Evolutionary conservation across 2,329 filamentous ascomycete species (phyloP).

Genomic region (Penicillium expansum): DNA sequence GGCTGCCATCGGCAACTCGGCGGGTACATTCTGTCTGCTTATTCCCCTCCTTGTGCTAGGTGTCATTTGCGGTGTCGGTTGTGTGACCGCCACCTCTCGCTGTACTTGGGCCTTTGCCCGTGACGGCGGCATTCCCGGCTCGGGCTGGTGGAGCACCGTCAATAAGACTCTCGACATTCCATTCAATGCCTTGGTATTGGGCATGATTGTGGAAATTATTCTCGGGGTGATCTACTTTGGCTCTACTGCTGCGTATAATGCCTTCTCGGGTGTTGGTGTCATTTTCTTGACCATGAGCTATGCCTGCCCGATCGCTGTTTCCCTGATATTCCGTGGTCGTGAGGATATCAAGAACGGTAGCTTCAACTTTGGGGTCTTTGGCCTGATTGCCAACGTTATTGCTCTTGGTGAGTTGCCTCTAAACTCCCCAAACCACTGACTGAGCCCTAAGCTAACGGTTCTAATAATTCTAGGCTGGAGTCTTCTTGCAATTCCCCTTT

Average conservation of each 20-base stretch:
- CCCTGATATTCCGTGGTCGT: conserved; percentile 56
- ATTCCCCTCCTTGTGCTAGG: conserved; percentile 67
- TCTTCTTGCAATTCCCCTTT: conserved; percentile 65
- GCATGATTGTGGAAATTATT: conserved; percentile 65
- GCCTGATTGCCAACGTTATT: conserved; percentile 61
- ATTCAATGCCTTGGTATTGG: conserved; percentile 64
- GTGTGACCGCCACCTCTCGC: conserved; percentile 67
- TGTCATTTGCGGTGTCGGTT: conserved; percentile 67
- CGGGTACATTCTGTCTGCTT: conserved; percentile 69
- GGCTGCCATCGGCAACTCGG: conserved; percentile 66
- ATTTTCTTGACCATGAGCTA: conserved; percentile 73
- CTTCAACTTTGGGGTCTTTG: conserved; percentile 59
- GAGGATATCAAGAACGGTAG: conserved; percentile 50
- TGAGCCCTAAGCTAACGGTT: conserved; percentile 4
- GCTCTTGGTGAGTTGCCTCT: conserved; percentile 55
- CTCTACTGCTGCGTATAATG: conserved; percentile 72
- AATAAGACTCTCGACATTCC: conserved; percentile 65
- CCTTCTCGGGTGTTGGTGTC: conserved; percentile 76
- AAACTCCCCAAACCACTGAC: background rate
- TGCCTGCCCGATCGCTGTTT: conserved; percentile 64
- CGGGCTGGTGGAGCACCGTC: conserved; percentile 62
- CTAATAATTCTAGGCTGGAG: conserved; percentile 52
- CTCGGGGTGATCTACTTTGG: conserved; percentile 77
- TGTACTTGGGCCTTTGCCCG: conserved; percentile 72
- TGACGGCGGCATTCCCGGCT: conserved; percentile 69